Evolutionary conservation across 73 alveolate genomes (phyloP).

Genomic region (Blepharisma japonicum): DNA sequence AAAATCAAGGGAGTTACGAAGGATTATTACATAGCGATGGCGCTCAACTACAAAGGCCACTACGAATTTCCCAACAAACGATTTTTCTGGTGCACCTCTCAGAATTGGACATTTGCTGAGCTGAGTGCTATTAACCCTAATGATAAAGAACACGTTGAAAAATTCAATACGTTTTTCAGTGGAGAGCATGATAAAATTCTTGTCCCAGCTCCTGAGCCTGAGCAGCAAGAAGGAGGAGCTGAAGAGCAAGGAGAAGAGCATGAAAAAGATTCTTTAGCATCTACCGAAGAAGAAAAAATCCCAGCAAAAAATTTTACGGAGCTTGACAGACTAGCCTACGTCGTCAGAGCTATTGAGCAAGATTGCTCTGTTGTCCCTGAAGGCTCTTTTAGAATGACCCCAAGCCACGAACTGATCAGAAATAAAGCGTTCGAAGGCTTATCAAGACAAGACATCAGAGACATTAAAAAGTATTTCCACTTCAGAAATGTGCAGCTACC

Average conservation of each 20-base stretch:
- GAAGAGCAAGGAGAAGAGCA: slow-evolving; percentile 19
- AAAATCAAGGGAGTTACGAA: slow-evolving; percentile 89
- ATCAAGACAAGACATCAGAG: slow-evolving; percentile 37
- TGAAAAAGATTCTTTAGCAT: slow-evolving; percentile 21
- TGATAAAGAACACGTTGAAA: slow-evolving; percentile 53
- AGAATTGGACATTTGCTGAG: slow-evolving; percentile 64
- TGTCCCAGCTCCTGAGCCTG: slow-evolving; percentile 40
- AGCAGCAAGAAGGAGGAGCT: slow-evolving; percentile 25
- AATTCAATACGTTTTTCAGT: slow-evolving; percentile 58
- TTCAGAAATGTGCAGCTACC: slow-evolving; percentile 73
- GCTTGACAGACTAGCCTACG: slow-evolving; percentile 74
- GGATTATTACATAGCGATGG: slow-evolving; percentile 93
- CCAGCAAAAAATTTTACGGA: slow-evolving; percentile 81
- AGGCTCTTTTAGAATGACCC: slow-evolving; percentile 74
- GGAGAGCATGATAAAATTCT: slow-evolving; percentile 72
- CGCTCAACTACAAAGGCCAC: slow-evolving; percentile 81
- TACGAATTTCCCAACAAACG: slow-evolving; percentile 90
- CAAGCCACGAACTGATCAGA: slow-evolving; percentile 79
- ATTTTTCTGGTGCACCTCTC: slow-evolving; percentile 87
- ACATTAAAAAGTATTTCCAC: slow-evolving; percentile 59
- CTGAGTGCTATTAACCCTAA: slow-evolving; percentile 61
- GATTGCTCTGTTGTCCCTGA: slow-evolving; percentile 76
- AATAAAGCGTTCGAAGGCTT: slow-evolving; percentile 82
- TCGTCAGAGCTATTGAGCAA: slow-evolving; percentile 77
- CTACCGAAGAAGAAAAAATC: slow-evolving; percentile 73